These are phyloP conservation scores for Trypanosoma grayi DNA, from an alignment of 208 protist species.

Conservation along the genomic window DNA sequence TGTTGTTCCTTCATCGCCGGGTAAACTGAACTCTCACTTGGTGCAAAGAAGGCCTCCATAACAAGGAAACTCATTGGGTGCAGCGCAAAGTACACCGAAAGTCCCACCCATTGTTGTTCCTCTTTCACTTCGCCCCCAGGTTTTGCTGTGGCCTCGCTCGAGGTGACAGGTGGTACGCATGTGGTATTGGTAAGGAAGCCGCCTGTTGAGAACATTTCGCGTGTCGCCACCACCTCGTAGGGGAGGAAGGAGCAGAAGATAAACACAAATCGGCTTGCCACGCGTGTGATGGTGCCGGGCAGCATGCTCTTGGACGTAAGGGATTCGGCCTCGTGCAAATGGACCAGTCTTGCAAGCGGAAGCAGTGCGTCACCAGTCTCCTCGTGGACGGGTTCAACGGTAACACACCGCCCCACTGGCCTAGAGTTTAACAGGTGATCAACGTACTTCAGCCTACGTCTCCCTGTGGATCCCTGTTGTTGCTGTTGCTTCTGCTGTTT, in stretches of 20 bases:
- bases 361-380: neutral
- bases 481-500: no score
- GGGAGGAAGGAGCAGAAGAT: slow-evolving; percentile 19
- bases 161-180: neutral
- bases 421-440: slow-evolving; percentile 9
- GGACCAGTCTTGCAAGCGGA: neutral
- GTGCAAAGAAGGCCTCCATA: slow-evolving; percentile 17
- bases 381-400: slow-evolving; percentile 4
- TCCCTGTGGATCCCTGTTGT: no score
- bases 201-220: slow-evolving; percentile 8
- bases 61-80: slow-evolving; percentile 14
- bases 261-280: slow-evolving; percentile 16
- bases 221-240: slow-evolving; percentile 16
- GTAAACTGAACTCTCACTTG: no score
- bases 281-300: slow-evolving; percentile 11
- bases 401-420: slow-evolving; percentile 12
- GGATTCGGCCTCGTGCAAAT: slow-evolving; percentile 6
- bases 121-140: neutral
- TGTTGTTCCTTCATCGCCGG: neutral
- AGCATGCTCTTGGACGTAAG: slow-evolving; percentile 14
- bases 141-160: neutral
- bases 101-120: slow-evolving; percentile 4
- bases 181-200: neutral
- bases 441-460: neutral
- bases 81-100: slow-evolving; percentile 1